A percentile compares a stretch with the other conserved stretches of the same genome.
Evolutionary conservation across 176 grass and related monocot genomes (phyloP).

Genomic region (Ananas comosus): DNA sequence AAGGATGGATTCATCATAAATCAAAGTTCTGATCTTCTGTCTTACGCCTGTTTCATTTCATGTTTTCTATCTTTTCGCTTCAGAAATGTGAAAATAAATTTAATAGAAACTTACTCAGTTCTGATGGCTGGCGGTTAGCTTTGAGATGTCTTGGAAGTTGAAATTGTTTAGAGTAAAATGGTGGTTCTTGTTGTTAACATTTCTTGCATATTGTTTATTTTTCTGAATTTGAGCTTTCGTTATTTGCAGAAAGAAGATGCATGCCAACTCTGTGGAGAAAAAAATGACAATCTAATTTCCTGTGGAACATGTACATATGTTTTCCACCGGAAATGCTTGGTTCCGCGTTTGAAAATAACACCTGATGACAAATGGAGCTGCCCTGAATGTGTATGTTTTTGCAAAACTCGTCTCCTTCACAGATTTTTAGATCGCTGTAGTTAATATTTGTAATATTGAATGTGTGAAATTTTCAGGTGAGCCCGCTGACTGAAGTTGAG

Average conservation of each 20-base stretch:
- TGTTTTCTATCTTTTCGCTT: no score
- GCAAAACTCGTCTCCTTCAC: slow-evolving; percentile 1
- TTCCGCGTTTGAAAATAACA: slow-evolving; percentile 51
- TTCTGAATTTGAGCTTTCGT: slow-evolving; percentile 10
- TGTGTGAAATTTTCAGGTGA: slow-evolving; percentile 51
- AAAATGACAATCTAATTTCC: slow-evolving; percentile 50
- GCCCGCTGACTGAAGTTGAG: slow-evolving; percentile 83
- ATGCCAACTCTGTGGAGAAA: slow-evolving; percentile 64
- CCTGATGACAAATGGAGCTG: slow-evolving; percentile 77
- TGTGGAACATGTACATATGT: slow-evolving; percentile 88
- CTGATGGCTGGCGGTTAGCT: background rate
- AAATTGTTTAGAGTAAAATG: background rate
- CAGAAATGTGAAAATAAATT: no score
- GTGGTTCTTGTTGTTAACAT: background rate
- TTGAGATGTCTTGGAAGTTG: background rate
- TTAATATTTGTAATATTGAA: slow-evolving; percentile 14
- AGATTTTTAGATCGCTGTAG: slow-evolving; percentile 9
- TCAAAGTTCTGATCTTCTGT: no score
- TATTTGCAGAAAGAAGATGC: slow-evolving; percentile 81
- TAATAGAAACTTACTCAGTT: no score
- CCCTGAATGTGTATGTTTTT: slow-evolving; percentile 80
- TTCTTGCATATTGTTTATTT: background rate
- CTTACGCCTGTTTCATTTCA: no score
- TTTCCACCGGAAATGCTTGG: slow-evolving; percentile 86
- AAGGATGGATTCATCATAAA: no score